Percentiles rank a stretch among this genome's conserved stretches.
Evolutionary conservation across 257 asterid genomes (phyloP).

Genomic region (Lycium ferocissimum): DNA sequence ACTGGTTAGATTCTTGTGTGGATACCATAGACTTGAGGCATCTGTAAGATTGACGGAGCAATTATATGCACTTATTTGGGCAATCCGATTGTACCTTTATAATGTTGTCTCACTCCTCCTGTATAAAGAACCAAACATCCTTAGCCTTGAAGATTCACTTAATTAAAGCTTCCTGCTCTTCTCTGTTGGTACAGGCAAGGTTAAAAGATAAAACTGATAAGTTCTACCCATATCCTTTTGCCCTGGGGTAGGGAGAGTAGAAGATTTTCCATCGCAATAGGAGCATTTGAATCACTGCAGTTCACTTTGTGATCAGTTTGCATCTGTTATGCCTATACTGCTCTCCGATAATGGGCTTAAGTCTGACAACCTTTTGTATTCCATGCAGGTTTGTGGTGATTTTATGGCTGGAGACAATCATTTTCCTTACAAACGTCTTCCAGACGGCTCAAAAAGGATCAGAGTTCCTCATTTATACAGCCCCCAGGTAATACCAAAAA

Average conservation of each 20-base stretch:
- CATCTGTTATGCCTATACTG: constrained; percentile 2
- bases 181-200: not conserved
- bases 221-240: constrained; percentile 9
- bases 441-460: constrained; percentile 96
- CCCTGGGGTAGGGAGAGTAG: not conserved
- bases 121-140: not conserved
- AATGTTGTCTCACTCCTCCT: not conserved
- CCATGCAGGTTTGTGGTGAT: constrained; percentile 58
- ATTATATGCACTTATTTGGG: not conserved
- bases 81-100: not conserved
- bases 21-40: not conserved
- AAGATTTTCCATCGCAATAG: not conserved
- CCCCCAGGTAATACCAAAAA: constrained; percentile 62
- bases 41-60: not conserved
- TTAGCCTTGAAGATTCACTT: not conserved
- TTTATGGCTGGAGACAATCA: constrained; percentile 44
- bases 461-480: constrained; percentile 60
- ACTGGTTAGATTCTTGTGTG: not conserved
- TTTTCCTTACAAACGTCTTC: constrained; percentile 69
- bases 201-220: not conserved
- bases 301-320: not conserved
- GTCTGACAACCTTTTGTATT: not conserved
- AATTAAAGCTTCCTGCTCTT: not conserved
- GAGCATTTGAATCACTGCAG: not conserved
- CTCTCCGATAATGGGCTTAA: not conserved